Evolutionary conservation across 768 basidiomycete species (phyloP).

Genomic region (Macrocybe gigantea): DNA sequence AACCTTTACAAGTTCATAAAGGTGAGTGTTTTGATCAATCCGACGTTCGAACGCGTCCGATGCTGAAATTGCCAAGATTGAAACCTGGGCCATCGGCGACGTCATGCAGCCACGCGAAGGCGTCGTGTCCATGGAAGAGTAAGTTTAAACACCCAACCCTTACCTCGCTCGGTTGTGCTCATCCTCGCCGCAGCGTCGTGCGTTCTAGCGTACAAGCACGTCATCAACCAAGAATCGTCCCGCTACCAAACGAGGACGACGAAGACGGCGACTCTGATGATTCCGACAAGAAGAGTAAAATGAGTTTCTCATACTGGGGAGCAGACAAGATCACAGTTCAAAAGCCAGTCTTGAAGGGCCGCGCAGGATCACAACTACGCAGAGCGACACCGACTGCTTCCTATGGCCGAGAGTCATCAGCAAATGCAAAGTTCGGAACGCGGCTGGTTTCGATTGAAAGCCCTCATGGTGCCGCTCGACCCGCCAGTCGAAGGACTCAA

Average conservation of each 20-base stretch:
- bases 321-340: slow-evolving; percentile 88
- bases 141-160: slow-evolving; percentile 22
- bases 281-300: slow-evolving; percentile 86
- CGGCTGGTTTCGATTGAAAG: slow-evolving; percentile 68
- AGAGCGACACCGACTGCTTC: slow-evolving; percentile 35
- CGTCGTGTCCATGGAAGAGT: slow-evolving; percentile 91
- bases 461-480: slow-evolving; percentile 34
- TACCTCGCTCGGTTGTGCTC: slow-evolving; percentile 6
- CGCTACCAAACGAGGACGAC: slow-evolving; percentile 61
- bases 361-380: slow-evolving; percentile 35
- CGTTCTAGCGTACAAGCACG: slow-evolving; percentile 61
- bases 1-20: slow-evolving; percentile 94
- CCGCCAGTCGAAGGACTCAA: slow-evolving; percentile 58
- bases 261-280: slow-evolving; percentile 66
- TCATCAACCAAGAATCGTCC: slow-evolving; percentile 59
- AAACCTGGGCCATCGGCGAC: slow-evolving; percentile 82
- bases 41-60: slow-evolving; percentile 1
- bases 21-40: slow-evolving; percentile 33
- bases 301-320: slow-evolving; percentile 94
- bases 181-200: slow-evolving; percentile 45
- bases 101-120: slow-evolving; percentile 72
- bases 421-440: slow-evolving; percentile 90
- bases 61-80: slow-evolving; percentile 45
- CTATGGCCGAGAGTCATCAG: slow-evolving; percentile 77
- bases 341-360: slow-evolving; percentile 60